Evolutionary conservation across 192 early-diverging fungal species (phyloP), one percentile per base, ranked within the genome.

Genomic region (Lunasporangiospora selenospora): DNA sequence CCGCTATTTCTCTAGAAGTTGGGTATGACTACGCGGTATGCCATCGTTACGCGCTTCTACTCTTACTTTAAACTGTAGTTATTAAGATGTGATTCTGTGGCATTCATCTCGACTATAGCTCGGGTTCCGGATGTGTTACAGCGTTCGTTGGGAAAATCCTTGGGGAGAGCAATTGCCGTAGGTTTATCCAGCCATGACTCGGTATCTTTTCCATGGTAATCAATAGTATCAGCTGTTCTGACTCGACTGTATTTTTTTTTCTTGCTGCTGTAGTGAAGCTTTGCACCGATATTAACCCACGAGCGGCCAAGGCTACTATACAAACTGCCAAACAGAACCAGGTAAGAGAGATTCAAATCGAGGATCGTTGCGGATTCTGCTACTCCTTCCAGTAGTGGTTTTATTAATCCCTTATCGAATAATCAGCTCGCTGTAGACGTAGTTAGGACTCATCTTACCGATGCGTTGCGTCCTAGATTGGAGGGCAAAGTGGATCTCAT

Each of bases 231-330:
- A n/a, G n/a, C n/a, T 33, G 21, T 18, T 41, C 24, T 38, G 16
- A 38, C 11, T 60, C 19, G 16, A 16, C 37, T 59, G 15, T 19
- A 27, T 26, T 42, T 15, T 43, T 40, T 57, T 21, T 57, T 3
- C 29, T 15, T 33, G 26, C n/a, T 21, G 7, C 6, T 30, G 26
- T 46, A 85, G 82, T 81, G 15, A 80, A 85, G 32, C 45, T 93
- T 0, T 83, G 89, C 9, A 94, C 93, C 7, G 96, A 97, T 61
- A 89, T 97, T 57, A 97, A 97, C 73, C 78, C 84, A 4, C 77
- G 78, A 23, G 96, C 96, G 1, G 76, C 75, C 49, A 41, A 47
- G 3, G 90, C 92, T 0, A 94, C 93, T 1, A 45, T 60, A 6
- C 69, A 82, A 36, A 96, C 96, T 0, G 88, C 77, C 5, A 52